Evolutionary conservation across 495 filamentous ascomycete genomes (phyloP).

Genomic region (Hypomontagnella monticulosa): DNA sequence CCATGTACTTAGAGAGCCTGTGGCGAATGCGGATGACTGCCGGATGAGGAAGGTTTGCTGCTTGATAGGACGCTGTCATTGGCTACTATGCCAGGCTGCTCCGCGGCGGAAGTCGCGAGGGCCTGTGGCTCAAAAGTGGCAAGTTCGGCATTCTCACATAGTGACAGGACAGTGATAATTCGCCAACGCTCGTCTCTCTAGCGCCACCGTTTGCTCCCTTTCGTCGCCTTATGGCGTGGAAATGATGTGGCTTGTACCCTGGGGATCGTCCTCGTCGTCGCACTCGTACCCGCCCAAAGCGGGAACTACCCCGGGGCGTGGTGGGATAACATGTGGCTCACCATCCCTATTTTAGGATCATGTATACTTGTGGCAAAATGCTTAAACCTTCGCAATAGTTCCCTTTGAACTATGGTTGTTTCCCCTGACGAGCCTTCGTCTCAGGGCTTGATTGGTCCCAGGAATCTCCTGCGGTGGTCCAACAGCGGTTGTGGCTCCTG

Average conservation of each 20-base stretch:
- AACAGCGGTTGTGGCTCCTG: constrained; percentile 26
- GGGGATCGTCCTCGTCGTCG: constrained; percentile 10
- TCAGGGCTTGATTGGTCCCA: constrained; percentile 21
- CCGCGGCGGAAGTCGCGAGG: constrained; percentile 18
- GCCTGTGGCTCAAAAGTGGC: constrained; percentile 31
- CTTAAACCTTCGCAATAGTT: background rate
- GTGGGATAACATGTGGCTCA: constrained; percentile 35
- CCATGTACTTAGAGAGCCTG: constrained; percentile 17
- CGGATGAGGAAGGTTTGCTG: constrained; percentile 40
- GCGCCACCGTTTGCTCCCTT: constrained; percentile 1
- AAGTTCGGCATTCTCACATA: constrained; percentile 9
- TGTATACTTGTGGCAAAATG: constrained; percentile 28
- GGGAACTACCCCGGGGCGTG: constrained; percentile 40
- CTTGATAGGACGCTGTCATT: constrained; percentile 28
- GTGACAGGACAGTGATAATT: background rate
- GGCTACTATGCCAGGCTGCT: constrained; percentile 13
- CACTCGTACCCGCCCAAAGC: constrained; percentile 20
- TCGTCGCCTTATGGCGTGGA: constrained; percentile 3
- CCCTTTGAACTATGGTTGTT: constrained; percentile 14
- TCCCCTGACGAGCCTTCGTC: constrained; percentile 5
- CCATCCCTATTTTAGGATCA: constrained; percentile 7
- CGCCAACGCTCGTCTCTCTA: background rate
- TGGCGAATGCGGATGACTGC: constrained; percentile 40
- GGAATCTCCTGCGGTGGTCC: constrained; percentile 2
- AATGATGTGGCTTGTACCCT: constrained; percentile 30